phyloP scores from a whole-genome alignment of 73 alveolate genomes.

The Tetrahymena thermophila region DNA sequence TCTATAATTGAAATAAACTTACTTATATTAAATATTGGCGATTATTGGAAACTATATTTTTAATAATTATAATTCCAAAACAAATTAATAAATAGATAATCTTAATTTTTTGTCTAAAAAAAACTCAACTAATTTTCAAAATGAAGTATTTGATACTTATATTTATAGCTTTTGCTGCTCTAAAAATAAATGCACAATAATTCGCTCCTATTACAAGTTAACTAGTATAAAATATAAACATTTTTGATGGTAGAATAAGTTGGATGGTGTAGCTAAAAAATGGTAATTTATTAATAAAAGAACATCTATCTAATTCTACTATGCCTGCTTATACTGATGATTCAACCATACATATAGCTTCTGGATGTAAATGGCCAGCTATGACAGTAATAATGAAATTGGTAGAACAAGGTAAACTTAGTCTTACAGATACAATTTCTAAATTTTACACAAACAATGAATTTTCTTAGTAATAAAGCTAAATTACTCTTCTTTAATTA shows the following conservation, averaged over 20 bases:
- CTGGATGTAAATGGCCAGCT: constrained; percentile 20
- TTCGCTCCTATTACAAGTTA: neutral
- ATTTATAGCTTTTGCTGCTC: neutral
- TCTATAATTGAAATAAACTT: too few relatives aligned
- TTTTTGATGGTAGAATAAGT: neutral
- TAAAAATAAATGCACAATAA: neutral
- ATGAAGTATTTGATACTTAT: too few relatives aligned
- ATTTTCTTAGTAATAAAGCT: neutral
- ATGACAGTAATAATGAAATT: constrained; percentile 4
- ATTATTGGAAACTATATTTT: too few relatives aligned
- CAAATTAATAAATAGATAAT: too few relatives aligned
- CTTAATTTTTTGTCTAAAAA: too few relatives aligned
- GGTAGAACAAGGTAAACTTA: neutral
- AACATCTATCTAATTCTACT: neutral
- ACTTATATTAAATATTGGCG: too few relatives aligned
- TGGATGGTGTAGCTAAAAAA: neutral
- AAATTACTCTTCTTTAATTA: neutral
- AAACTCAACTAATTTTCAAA: too few relatives aligned
- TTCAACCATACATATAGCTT: constrained; percentile 8
- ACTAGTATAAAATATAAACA: neutral
- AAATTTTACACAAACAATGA: neutral
- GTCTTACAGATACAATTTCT: neutral
- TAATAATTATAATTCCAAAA: too few relatives aligned
- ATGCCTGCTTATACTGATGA: neutral
- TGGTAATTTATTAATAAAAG: neutral